Evolutionary conservation across 2,329 filamentous ascomycete genomes (phyloP), one percentile per base, ranked within the genome.

Genomic region (Alternaria metachromatica): DNA sequence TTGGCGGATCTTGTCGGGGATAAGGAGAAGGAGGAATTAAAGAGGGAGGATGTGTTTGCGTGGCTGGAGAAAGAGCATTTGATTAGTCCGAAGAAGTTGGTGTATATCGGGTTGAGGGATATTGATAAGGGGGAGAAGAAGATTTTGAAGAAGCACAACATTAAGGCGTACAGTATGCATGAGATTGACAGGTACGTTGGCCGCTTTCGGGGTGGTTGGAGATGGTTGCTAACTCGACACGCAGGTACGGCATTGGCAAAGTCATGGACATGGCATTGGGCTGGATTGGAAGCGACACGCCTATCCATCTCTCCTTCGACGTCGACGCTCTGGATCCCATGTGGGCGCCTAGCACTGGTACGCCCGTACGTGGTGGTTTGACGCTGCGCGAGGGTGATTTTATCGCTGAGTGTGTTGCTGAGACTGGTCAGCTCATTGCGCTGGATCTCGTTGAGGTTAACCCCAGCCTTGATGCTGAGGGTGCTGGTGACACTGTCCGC

Each of bases 191-290:
- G 88, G 91, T 93, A 84, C 37, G n/a, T 41, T 7, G 2, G 3
- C 0, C 33, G 20, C 12, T 12, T 41, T 5, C 10, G 1, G 4
- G 26, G 10, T 9, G 9, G 9, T 28, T 15, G n/a, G 5, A 41
- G 9, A 15, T 13, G 37, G 15, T 18, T 44, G 30, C 58, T 60
- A 28, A 60, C 41, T 3, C 43, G 12, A 7, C 8, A 13, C n/a
- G 10, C 68, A 94, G 93, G 58, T 87, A 98, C 78, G 96, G 96
- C 50, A 99, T 99, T 75, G 96, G 96, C 59, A 91, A 91, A 69
- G 93, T 99, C 68, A 94, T 99, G 84, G 96, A 98, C 76, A 97
- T 97, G 95, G 95, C 95, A n/a, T 87, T 99, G 57, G 95, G 91
- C 30, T 94, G 97, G 84, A 97, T 98, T 70, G 96, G 96, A 72